Evolutionary conservation across 495 filamentous ascomycete species (phyloP), one percentile per base, ranked within the genome.

Genomic region (Neurospora sp.): DNA sequence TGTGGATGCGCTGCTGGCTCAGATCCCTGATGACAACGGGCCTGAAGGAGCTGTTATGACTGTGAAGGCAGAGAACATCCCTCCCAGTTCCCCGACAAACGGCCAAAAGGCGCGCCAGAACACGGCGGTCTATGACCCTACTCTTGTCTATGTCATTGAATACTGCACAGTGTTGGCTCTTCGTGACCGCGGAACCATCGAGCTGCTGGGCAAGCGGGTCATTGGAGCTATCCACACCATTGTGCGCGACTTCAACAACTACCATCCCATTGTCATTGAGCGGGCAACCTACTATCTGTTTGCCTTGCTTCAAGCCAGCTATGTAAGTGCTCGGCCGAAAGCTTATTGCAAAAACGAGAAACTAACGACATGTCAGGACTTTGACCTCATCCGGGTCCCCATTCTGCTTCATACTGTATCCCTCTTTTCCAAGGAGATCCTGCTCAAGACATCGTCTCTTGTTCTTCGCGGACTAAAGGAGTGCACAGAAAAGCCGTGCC

Each of bases 401-500:
- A 91, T 98, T 38, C 87, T 98, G 7, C 86, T 99, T 3, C 96
- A 99, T 81, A 91, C 90, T 18, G 92, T 99, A 69, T 95, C 96
- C 1, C 91, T 90, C 72, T 94, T 98, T 78, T 88, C 94, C 41
- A 89, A 91, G 76, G 88, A 92, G 68, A 86, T 89, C 6, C 82
- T 98, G 45, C 89, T 92, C 70, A 92, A 91, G 77, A 90, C 93
- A 1, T 91, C 94, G 4, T 84, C 86, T 35, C 86, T 93, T 1
- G 87, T 94, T 1, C 83, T 97, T 38, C 91, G 92, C 77, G 94
- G 96, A 3, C 83, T 99, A 16, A 87, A 88, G 38, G 84, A 91
- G 22, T 98, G 96, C 77, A 89, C 95, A 72, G 88, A 90, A 68
- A 88, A 92, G 72, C 88, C 92, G 0, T 89, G 89, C 37, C 89